Conservation (phyloP, 140 eudicot genomes). For the Ambrosia hybrid region DNA sequence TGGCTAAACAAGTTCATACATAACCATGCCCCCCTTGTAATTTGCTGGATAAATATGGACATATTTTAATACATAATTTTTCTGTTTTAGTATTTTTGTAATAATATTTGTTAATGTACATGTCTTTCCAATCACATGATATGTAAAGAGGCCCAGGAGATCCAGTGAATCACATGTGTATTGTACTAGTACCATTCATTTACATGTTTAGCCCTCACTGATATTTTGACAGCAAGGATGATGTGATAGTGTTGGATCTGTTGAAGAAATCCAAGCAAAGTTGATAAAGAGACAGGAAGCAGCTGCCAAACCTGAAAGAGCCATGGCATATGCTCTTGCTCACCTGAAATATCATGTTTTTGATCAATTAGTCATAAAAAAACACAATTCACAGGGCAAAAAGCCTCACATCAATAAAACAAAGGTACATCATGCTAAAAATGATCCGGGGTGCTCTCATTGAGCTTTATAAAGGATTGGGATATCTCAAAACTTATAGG, state of each 20-base stretch:
- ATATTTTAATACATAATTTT: neutral
- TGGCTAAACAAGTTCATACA: neutral
- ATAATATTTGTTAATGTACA: neutral
- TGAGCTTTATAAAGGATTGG: conserved; percentile 91
- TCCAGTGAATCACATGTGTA: neutral
- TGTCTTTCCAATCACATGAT: conserved; percentile 6
- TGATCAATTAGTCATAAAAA: conserved; percentile 68
- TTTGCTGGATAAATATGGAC: conserved; percentile 6
- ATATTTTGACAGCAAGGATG: conserved; percentile 78
- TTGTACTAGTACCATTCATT: neutral
- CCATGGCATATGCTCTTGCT: conserved; percentile 99
- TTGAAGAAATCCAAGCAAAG: conserved; percentile 94
- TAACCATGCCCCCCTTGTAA: neutral
- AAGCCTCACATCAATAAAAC: conserved; percentile 70
- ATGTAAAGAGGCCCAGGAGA: neutral
- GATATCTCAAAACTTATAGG: conserved; percentile 96
- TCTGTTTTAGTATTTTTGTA: neutral
- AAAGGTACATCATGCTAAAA: conserved; percentile 84
- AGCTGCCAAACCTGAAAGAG: conserved; percentile 98
- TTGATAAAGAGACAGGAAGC: conserved; percentile 95
- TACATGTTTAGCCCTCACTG: neutral
- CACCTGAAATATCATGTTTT: conserved; percentile 40
- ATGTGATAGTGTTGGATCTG: conserved; percentile 97
- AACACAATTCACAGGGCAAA: conserved; percentile 52
- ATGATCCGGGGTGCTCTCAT: conserved; percentile 91